These are phyloP conservation scores for Limnanthes douglasii DNA, from an alignment of 345 rosid species.

Conservation along the genomic window DNA sequence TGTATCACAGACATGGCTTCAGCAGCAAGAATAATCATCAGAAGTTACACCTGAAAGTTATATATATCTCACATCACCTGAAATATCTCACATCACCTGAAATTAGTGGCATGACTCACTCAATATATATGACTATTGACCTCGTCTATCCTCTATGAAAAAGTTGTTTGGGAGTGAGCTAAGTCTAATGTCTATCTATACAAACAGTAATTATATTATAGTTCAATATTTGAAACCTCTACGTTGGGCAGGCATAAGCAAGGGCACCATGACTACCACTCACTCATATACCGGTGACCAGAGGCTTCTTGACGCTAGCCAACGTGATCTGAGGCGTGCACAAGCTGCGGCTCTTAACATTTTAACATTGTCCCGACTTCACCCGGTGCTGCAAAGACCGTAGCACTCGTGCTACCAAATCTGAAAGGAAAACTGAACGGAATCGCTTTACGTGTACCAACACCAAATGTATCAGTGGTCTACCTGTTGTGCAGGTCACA, in stretches of 20 bases:
- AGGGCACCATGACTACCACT: slow-evolving; percentile 99
- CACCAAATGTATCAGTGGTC: slow-evolving; percentile 91
- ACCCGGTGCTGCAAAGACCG: slow-evolving; percentile 95
- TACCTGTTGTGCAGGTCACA: slow-evolving; percentile 89
- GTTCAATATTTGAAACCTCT: too few species aligned
- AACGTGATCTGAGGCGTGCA: slow-evolving; percentile 95
- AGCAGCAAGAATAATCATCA: too few species aligned
- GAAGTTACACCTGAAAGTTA: too few species aligned
- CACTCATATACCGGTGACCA: slow-evolving; percentile 99
- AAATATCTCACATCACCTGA: too few species aligned
- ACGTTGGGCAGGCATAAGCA: slow-evolving; percentile 77
- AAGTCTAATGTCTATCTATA: too few species aligned
- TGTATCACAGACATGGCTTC: too few species aligned
- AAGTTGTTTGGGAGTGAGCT: too few species aligned
- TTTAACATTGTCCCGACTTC: slow-evolving; percentile 88
- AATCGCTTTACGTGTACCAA: slow-evolving; percentile 91
- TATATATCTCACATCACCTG: too few species aligned
- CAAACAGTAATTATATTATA: too few species aligned
- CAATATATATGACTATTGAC: too few species aligned
- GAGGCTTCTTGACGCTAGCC: slow-evolving; percentile 84
- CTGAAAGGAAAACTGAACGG: slow-evolving; percentile 94
- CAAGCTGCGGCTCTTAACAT: slow-evolving; percentile 93
- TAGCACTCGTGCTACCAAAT: slow-evolving; percentile 81
- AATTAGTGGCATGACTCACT: too few species aligned
- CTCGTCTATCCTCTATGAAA: too few species aligned